Evolutionary conservation across 148 eudicot genomes (phyloP).

Genomic region (Suaeda aralocaspica): DNA sequence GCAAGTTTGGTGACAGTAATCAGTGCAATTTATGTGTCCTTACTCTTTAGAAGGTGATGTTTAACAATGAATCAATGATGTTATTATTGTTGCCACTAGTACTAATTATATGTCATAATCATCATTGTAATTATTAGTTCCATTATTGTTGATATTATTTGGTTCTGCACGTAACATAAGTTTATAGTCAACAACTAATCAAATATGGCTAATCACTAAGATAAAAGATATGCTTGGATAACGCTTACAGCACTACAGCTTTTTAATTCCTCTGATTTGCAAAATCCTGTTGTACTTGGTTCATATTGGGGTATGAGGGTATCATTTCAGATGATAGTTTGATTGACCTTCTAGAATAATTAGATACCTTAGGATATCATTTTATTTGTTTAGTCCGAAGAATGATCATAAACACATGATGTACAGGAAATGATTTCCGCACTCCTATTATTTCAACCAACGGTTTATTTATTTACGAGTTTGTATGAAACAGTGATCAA

Average conservation of each 20-base stretch:
- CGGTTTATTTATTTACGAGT: conserved; percentile 6
- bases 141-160: conserved; percentile 1
- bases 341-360: conserved; percentile 2
- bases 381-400: background rate
- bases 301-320: background rate
- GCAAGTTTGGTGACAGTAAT: background rate
- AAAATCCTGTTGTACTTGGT: background rate
- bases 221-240: background rate
- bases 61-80: conserved; percentile 7
- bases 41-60: background rate
- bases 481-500: background rate
- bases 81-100: background rate
- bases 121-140: background rate
- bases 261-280: background rate
- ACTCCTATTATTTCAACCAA: background rate
- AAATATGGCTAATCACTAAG: conserved; percentile 5
- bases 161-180: conserved; percentile 15
- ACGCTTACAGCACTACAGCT: background rate
- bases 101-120: background rate
- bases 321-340: background rate
- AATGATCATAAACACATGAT: background rate
- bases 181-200: too few species aligned
- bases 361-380: background rate
- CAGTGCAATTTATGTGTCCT: background rate
- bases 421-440: too few species aligned